Base-by-base conservation (phyloP, 2,329 filamentous ascomycete species). In the Westerdykella sp. region DNA sequence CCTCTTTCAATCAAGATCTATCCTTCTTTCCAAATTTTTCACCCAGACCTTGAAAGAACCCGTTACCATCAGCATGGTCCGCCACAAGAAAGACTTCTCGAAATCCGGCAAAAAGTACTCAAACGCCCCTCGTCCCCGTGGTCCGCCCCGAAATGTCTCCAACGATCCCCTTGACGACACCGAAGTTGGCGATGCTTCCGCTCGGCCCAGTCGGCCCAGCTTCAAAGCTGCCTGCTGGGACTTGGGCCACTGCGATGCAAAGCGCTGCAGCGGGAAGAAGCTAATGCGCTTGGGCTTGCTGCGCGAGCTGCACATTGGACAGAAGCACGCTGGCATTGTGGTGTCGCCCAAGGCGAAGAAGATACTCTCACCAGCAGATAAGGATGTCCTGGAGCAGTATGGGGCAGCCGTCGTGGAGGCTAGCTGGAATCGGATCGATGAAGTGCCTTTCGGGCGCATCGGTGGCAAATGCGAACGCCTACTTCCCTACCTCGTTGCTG, bases 221-320 rank as follows among this genome's bases (percentile, higher is more conserved):
- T 96, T 90, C 78, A 95, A 94, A 70, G 91, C 93, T 39, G 93
- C 91, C 46, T 96, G 91, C 67, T 98, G 93, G 93, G 93, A 98
- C 62, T 77, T 98, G 28, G 91, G 90, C 49, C 93, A 98, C 72
- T 98, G 93, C 73, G 93, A 98, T 62, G 88, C 91, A 7, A 97
- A 96, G 69, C 78, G 91, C 56, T 98, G 93, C 70, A 96, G 90
- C 0, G 93, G 93, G 25, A 98, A 98, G 73, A 83, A 87, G 50
- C 78, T 98, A 28, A 95, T 98, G 79, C 83, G 84, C 51, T 79
- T 94, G 43, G 91, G 91, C 3, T 74, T 96, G 59, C 96, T 98
- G 88, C 84, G 93, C 54, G 87, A 95, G 60, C 77, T 98, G 42
- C 82, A 91, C 59, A 76, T 97, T 43, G 93, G 93, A 41, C 90